Conservation (phyloP, 2,329 filamentous ascomycete genomes). For the Malbranchea cinnamomea region DNA sequence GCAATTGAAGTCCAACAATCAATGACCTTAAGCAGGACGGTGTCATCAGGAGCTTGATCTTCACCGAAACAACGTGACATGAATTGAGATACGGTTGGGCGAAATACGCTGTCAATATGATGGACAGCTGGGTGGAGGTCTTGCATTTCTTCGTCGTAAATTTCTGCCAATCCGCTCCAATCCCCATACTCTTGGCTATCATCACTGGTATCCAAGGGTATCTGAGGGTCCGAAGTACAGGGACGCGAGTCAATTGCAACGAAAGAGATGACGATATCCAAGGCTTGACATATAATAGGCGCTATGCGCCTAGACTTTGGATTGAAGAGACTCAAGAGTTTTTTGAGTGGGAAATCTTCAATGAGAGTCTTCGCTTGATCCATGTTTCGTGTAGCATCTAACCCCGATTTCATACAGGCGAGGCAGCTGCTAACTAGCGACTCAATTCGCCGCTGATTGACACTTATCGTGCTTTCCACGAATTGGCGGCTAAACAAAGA, state of each 20-base stretch:
- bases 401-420: slow-evolving; percentile 33
- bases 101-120: slow-evolving; percentile 29
- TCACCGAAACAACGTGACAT: slow-evolving; percentile 48
- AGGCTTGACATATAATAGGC: slow-evolving; percentile 32
- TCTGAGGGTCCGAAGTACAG: slow-evolving; percentile 9
- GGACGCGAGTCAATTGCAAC: slow-evolving; percentile 16
- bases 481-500: slow-evolving; percentile 30
- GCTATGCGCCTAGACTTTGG: slow-evolving; percentile 30
- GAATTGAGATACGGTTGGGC: slow-evolving; percentile 36
- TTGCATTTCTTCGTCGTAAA: slow-evolving; percentile 18
- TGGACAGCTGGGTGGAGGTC: slow-evolving; percentile 15
- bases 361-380: slow-evolving; percentile 30
- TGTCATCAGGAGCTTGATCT: slow-evolving; percentile 40
- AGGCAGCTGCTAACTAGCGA: slow-evolving; percentile 39
- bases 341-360: slow-evolving; percentile 28
- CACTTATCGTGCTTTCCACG: slow-evolving; percentile 37
- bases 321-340: slow-evolving; percentile 38
- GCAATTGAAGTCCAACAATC: slow-evolving; percentile 42
- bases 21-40: slow-evolving; percentile 35
- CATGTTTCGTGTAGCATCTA: slow-evolving; percentile 28
- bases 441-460: slow-evolving; percentile 44
- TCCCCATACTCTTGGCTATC: slow-evolving; percentile 53
- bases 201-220: slow-evolving; percentile 30
- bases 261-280: slow-evolving; percentile 34
- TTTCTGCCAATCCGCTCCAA: slow-evolving; percentile 38